A percentile compares a stretch with the other conserved stretches of the same genome.
These are phyloP conservation scores for Flaveria linearis DNA, from an alignment of 129 eudicot genomes.

Conservation along the genomic window DNA sequence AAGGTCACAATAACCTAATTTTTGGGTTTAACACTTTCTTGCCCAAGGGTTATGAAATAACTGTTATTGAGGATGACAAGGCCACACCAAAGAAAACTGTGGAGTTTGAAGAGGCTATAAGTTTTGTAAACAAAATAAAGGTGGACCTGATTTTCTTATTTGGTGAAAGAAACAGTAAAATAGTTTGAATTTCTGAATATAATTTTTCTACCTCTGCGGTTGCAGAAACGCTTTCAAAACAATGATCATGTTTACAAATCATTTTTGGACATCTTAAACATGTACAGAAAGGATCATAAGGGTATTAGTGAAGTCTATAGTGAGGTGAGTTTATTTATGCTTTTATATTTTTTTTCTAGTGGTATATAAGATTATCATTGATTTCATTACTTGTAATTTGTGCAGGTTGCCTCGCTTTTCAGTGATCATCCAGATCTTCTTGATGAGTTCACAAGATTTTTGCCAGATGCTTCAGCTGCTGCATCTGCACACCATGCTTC, in stretches of 20 bases:
- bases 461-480: slow-evolving; percentile 81
- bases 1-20: slow-evolving; percentile 84
- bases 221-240: slow-evolving; percentile 79
- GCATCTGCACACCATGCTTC: slow-evolving; percentile 67
- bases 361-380: not conserved
- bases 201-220: slow-evolving; percentile 12
- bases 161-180: not conserved
- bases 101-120: slow-evolving; percentile 94
- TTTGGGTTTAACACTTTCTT: slow-evolving; percentile 91
- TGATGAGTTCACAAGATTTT: slow-evolving; percentile 87
- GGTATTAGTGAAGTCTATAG: slow-evolving; percentile 78
- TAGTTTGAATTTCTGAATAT: slow-evolving; percentile 4
- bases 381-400: not conserved
- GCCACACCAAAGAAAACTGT: slow-evolving; percentile 79
- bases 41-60: slow-evolving; percentile 93
- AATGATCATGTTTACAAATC: slow-evolving; percentile 87
- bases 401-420: slow-evolving; percentile 86
- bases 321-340: slow-evolving; percentile 52
- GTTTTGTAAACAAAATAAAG: slow-evolving; percentile 96
- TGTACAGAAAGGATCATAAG: slow-evolving; percentile 92
- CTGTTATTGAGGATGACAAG: slow-evolving; percentile 75
- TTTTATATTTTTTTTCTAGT: not conserved
- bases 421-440: slow-evolving; percentile 81
- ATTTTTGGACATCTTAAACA: slow-evolving; percentile 80
- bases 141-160: slow-evolving; percentile 32